Percentiles rank a stretch among this genome's conserved stretches.
phyloP scores from a whole-genome alignment of 345 rosid species.

The Rhodamnia rubescens region DNA sequence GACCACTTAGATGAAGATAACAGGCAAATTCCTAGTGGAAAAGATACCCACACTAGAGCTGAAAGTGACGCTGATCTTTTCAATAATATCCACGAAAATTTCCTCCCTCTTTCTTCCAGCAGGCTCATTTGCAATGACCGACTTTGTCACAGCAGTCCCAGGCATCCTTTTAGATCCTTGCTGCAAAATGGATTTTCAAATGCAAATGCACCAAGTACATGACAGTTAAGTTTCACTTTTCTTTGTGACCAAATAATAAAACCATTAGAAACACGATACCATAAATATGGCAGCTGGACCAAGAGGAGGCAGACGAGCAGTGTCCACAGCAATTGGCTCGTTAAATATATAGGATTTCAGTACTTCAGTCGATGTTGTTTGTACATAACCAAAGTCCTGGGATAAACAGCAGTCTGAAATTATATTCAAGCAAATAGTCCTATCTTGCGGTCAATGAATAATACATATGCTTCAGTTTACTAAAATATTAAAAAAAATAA shows the following conservation, averaged over 20 bases:
- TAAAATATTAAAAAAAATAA: background rate
- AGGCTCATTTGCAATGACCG: conserved; percentile 95
- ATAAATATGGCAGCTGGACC: conserved; percentile 92
- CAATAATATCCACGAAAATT: conserved; percentile 94
- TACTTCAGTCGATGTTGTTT: conserved; percentile 91
- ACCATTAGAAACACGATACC: conserved; percentile 23
- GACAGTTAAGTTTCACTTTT: background rate
- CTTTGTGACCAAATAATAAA: background rate
- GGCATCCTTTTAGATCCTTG: conserved; percentile 98
- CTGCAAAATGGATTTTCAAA: conserved; percentile 25
- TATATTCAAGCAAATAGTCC: background rate
- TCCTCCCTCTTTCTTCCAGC: conserved; percentile 98
- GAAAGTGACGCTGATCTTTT: conserved; percentile 97
- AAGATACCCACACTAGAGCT: conserved; percentile 80
- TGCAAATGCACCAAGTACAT: background rate
- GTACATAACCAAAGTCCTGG: conserved; percentile 97
- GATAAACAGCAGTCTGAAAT: conserved; percentile 1
- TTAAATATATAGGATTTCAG: conserved; percentile 89
- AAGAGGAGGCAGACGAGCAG: conserved; percentile 73
- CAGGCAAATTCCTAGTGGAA: background rate
- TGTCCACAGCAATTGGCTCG: conserved; percentile 84
- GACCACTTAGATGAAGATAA: background rate
- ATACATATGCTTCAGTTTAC: background rate
- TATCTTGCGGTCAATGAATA: background rate
- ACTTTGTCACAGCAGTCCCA: conserved; percentile 93